These are phyloP conservation scores for Arachis hypogaea DNA, from an alignment of 306 rosid species.

Conservation along the genomic window DNA sequence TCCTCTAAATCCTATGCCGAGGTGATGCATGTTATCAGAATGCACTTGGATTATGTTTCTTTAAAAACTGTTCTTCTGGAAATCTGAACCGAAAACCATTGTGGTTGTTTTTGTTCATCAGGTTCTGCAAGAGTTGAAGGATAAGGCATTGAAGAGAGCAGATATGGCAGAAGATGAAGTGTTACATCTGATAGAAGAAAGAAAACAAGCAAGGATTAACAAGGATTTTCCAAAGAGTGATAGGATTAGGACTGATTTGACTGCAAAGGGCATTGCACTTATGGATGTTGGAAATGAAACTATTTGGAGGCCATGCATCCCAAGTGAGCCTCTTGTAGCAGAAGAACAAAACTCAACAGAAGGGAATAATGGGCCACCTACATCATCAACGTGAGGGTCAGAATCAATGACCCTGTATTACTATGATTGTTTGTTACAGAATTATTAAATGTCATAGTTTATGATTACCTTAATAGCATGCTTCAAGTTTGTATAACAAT, in stretches of 20 bases:
- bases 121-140: conserved; percentile 84
- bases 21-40: conserved; percentile 51
- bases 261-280: conserved; percentile 76
- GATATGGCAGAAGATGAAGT: conserved; percentile 72
- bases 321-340: conserved; percentile 40
- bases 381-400: conserved; percentile 33
- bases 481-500: conserved; percentile 30
- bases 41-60: conserved; percentile 1
- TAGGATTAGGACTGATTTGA: conserved; percentile 69
- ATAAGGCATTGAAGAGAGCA: conserved; percentile 79
- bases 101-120: conserved; percentile 37
- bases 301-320: conserved; percentile 80
- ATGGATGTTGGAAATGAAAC: conserved; percentile 89
- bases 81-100: conserved; percentile 4
- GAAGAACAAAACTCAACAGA: conserved; percentile 39
- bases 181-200: conserved; percentile 60
- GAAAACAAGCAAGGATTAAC: conserved; percentile 76
- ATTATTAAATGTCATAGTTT: conserved; percentile 38
- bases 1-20: conserved; percentile 58
- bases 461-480: conserved; percentile 22
- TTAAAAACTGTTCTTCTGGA: not conserved
- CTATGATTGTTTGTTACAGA: conserved; percentile 25
- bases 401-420: conserved; percentile 13
- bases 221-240: conserved; percentile 79
- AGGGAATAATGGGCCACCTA: conserved; percentile 31